A percentile compares a stretch with the other conserved stretches of the same genome.
These are phyloP conservation scores for Dictyophora rubrovolvata DNA, from an alignment of 768 basidiomycete species.

Conservation along the genomic window DNA sequence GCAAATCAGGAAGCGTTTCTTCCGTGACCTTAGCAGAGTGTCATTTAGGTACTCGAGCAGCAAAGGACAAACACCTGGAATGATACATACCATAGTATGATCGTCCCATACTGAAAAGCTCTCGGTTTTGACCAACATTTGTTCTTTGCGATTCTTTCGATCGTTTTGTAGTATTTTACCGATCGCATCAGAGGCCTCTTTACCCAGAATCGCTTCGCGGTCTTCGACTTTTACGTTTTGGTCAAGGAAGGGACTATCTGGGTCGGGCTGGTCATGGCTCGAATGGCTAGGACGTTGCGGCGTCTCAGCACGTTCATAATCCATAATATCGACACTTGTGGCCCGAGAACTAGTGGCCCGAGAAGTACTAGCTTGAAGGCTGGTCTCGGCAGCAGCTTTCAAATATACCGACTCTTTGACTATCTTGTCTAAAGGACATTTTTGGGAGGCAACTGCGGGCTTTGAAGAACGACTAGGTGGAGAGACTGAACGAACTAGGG, in stretches of 20 bases:
- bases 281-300: not conserved
- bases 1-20: not conserved
- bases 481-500: not conserved
- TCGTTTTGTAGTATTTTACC: conserved; percentile 20
- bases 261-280: not conserved
- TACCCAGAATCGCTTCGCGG: conserved; percentile 20
- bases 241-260: not conserved
- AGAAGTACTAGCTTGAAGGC: not conserved
- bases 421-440: conserved; percentile 6
- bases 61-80: not conserved
- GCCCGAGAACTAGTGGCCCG: not conserved
- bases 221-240: conserved; percentile 8
- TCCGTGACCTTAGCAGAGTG: not conserved
- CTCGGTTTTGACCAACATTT: conserved; percentile 9
- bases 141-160: conserved; percentile 11
- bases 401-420: conserved; percentile 1
- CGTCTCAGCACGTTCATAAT: not conserved
- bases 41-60: not conserved
- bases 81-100: conserved; percentile 10
- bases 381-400: conserved; percentile 2
- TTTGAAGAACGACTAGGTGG: not conserved
- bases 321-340: not conserved
- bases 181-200: conserved; percentile 21
- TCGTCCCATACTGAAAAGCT: conserved; percentile 26
- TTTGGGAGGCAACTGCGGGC: not conserved